Percentiles rank a stretch among this genome's conserved stretches.
phyloP scores from a whole-genome alignment of 306 rosid genomes.

The Corylus heterophylla region DNA sequence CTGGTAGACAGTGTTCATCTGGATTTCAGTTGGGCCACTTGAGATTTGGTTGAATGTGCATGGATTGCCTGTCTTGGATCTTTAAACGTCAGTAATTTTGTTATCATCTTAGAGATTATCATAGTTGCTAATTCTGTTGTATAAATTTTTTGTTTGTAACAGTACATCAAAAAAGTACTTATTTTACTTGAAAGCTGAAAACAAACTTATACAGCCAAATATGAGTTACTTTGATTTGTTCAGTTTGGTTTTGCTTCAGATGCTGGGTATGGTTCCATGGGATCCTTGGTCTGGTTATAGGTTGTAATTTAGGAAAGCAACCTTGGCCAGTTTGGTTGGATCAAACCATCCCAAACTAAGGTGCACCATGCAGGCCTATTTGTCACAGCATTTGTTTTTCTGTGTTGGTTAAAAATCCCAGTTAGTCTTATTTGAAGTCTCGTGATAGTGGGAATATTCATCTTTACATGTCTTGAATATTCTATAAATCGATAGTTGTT shows the following conservation, averaged over 20 bases:
- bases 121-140: neutral
- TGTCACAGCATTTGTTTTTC: neutral
- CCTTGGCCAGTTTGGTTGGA: neutral
- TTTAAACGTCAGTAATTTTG: neutral
- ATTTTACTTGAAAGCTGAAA: neutral
- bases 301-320: neutral
- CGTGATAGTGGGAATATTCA: neutral
- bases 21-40: neutral
- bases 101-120: neutral
- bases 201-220: neutral
- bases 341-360: conserved; percentile 3
- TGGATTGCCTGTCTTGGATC: neutral
- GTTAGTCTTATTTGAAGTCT: neutral
- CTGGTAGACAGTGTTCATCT: neutral
- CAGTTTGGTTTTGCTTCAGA: neutral
- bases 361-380: neutral
- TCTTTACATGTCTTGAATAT: neutral
- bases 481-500: neutral
- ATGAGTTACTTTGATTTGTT: neutral
- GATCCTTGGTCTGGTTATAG: neutral
- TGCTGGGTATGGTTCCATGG: conserved; percentile 1
- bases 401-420: neutral
- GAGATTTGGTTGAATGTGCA: neutral
- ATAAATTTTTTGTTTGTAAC: neutral
- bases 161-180: neutral